These are phyloP conservation scores for Ophiostoma quercus DNA, from an alignment of 2,329 filamentous ascomycete genomes.

Conservation along the genomic window DNA sequence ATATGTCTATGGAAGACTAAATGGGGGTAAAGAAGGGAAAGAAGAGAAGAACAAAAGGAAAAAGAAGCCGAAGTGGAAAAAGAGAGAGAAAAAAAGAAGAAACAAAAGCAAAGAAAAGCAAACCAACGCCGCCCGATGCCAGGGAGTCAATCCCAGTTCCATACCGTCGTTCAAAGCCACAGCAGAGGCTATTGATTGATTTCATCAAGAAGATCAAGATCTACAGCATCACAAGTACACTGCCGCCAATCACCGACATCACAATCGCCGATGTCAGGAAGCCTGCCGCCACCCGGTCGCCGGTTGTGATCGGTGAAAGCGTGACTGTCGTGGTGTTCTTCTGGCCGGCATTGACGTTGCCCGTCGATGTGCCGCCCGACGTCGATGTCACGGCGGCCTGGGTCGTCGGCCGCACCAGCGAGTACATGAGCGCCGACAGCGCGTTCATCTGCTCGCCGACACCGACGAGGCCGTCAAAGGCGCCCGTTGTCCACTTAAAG, in stretches of 20 bases:
- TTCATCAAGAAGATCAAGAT: neutral
- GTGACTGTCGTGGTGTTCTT: slow-evolving; percentile 30
- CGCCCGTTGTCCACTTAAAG: slow-evolving; percentile 54
- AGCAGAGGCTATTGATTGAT: neutral
- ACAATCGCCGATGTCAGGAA: slow-evolving; percentile 50
- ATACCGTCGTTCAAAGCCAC: neutral
- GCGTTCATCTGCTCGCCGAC: slow-evolving; percentile 68
- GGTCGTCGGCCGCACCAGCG: slow-evolving; percentile 44
- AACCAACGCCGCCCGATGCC: slow-evolving; percentile 3
- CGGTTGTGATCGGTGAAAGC: slow-evolving; percentile 40
- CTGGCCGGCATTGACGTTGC: slow-evolving; percentile 45
- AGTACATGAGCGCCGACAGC: slow-evolving; percentile 58
- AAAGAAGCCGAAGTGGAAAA: neutral
- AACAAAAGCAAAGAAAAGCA: neutral
- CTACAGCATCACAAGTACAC: slow-evolving; percentile 45
- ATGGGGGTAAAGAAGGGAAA: neutral
- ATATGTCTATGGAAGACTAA: neutral
- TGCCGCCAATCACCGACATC: slow-evolving; percentile 46
- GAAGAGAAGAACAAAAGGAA: neutral
- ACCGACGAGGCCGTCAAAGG: slow-evolving; percentile 56
- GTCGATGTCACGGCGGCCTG: slow-evolving; percentile 44
- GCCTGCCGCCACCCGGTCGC: slow-evolving; percentile 52
- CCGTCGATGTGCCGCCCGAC: slow-evolving; percentile 56
- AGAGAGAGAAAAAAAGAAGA: neutral
- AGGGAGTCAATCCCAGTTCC: neutral